These are phyloP conservation scores for Atractiella rhizophila DNA, from an alignment of 768 basidiomycete genomes.

Conservation along the genomic window DNA sequence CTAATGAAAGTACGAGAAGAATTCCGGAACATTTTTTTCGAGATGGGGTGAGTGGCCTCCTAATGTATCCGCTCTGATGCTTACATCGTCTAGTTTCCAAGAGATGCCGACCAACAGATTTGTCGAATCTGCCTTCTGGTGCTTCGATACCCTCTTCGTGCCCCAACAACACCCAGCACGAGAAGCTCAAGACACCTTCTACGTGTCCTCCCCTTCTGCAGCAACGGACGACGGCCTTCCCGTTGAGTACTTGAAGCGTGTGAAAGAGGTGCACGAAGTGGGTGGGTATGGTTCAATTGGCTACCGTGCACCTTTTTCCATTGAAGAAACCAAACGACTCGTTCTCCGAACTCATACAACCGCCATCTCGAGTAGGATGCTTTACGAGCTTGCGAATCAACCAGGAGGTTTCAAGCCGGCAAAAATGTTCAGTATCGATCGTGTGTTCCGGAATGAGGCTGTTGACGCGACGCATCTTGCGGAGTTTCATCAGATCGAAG, in stretches of 20 bases:
- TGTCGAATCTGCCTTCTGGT: conserved; percentile 98
- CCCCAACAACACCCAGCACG: conserved; percentile 97
- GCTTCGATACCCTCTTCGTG: conserved; percentile 91
- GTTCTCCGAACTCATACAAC: conserved; percentile 93
- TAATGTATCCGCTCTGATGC: not conserved
- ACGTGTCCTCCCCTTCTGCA: conserved; percentile 48
- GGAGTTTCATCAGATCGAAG: conserved; percentile 99
- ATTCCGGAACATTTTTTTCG: conserved; percentile 87
- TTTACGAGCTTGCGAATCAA: conserved; percentile 75
- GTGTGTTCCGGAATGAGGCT: conserved; percentile 95
- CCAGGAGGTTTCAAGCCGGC: conserved; percentile 21
- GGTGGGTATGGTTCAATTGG: conserved; percentile 75
- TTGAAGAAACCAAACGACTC: conserved; percentile 72
- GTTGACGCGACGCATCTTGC: conserved; percentile 96
- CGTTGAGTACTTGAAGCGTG: conserved; percentile 56
- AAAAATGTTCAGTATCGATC: conserved; percentile 72
- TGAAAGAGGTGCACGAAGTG: conserved; percentile 51
- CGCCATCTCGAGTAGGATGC: conserved; percentile 74
- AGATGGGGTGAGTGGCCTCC: conserved; percentile 63
- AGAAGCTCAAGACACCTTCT: conserved; percentile 95
- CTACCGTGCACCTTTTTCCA: conserved; percentile 90
- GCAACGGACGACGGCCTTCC: conserved; percentile 47
- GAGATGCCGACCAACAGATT: conserved; percentile 95
- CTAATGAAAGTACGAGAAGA: conserved; percentile 94
- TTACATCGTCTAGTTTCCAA: conserved; percentile 39